phyloP scores from a whole-genome alignment of 345 rosid species.

The Carallia brachiata region DNA sequence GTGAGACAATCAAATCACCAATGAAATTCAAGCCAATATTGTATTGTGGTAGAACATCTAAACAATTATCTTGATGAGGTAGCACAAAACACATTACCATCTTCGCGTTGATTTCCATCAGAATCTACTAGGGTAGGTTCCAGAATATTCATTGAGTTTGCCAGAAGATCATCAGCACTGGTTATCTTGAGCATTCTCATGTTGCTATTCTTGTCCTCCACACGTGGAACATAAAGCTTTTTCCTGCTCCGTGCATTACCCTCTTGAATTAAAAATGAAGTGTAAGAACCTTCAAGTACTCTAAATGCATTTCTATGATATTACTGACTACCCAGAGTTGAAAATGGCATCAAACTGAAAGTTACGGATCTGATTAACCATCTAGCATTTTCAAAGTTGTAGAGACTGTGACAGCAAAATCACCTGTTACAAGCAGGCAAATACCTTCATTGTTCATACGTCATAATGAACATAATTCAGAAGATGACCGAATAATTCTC shows the following conservation, averaged over 20 bases:
- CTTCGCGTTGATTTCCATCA: slow-evolving; percentile 28
- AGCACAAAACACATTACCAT: slow-evolving; percentile 16
- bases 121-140: slow-evolving; percentile 27
- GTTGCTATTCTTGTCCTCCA: slow-evolving; percentile 35
- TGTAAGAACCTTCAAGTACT: not conserved
- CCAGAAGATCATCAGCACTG: slow-evolving; percentile 17
- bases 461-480: too few relatives aligned
- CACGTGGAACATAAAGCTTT: slow-evolving; percentile 31
- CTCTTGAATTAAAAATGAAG: slow-evolving; percentile 16
- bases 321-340: not conserved
- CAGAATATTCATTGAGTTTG: slow-evolving; percentile 24
- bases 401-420: too few relatives aligned
- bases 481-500: too few relatives aligned
- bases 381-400: not conserved
- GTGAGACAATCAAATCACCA: not conserved
- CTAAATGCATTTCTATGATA: not conserved
- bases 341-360: not conserved
- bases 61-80: not conserved
- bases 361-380: not conserved
- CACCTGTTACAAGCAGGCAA: too few relatives aligned
- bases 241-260: slow-evolving; percentile 14
- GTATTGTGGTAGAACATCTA: too few relatives aligned
- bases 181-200: slow-evolving; percentile 35
- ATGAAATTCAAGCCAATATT: too few relatives aligned
- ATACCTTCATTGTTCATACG: too few relatives aligned